phyloP scores from a whole-genome alignment of 805 yeast genomes.

The Wickerhamiella hasegawae region DNA sequence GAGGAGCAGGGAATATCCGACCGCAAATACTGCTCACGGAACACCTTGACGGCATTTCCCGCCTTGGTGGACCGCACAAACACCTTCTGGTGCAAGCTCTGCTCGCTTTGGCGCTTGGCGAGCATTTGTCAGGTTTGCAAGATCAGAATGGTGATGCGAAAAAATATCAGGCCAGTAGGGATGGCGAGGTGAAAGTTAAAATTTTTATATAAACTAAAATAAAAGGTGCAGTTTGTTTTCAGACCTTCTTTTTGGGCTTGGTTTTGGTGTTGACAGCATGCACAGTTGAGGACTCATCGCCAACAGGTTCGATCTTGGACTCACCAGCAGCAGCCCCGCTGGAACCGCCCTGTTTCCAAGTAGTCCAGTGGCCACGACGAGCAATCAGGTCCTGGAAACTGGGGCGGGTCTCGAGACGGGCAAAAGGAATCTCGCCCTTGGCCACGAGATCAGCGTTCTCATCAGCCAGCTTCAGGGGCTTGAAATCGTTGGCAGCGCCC shows the following conservation, averaged over 20 bases:
- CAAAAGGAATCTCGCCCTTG: slow-evolving; percentile 33
- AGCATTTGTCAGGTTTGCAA: slow-evolving; percentile 1
- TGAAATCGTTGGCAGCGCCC: slow-evolving; percentile 23
- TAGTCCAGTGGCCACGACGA: slow-evolving; percentile 30
- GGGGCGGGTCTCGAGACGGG: slow-evolving; percentile 32
- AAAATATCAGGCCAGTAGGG: neutral
- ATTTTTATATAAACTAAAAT: too few relatives aligned
- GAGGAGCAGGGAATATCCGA: slow-evolving; percentile 88
- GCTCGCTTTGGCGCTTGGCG: slow-evolving; percentile 2
- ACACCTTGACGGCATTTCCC: slow-evolving; percentile 81
- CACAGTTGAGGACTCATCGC: too few relatives aligned
- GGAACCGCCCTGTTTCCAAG: slow-evolving; percentile 13
- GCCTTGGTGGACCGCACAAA: slow-evolving; percentile 71
- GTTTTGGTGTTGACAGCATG: too few relatives aligned
- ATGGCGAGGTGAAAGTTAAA: neutral
- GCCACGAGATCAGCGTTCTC: slow-evolving; percentile 34
- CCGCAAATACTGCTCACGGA: slow-evolving; percentile 85
- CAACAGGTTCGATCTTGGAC: too few relatives aligned
- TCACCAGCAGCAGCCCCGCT: too few relatives aligned
- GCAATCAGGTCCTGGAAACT: slow-evolving; percentile 34
- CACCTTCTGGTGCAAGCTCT: slow-evolving; percentile 38
- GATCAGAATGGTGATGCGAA: neutral
- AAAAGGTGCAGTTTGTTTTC: too few relatives aligned
- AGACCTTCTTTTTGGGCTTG: too few relatives aligned
- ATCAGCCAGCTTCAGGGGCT: slow-evolving; percentile 32